These are phyloP conservation scores for Pleurotus pulmonarius DNA, from an alignment of 768 basidiomycete genomes.

Conservation along the genomic window DNA sequence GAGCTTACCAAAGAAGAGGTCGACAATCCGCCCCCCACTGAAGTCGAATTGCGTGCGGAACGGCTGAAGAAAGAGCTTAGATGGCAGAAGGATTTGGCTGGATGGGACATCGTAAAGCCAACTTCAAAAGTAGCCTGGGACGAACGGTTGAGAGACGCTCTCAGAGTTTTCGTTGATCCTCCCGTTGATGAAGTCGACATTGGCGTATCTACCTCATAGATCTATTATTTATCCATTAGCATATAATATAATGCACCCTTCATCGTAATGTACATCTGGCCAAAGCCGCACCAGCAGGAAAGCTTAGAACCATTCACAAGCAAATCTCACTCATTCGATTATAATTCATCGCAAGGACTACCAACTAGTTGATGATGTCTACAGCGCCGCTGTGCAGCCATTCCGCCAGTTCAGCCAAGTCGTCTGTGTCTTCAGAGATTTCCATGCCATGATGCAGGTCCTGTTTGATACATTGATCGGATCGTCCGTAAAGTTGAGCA, in stretches of 20 bases:
- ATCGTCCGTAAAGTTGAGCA: neutral
- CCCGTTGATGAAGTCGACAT: constrained; percentile 15
- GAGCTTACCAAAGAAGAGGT: constrained; percentile 86
- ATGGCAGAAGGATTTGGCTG: constrained; percentile 78
- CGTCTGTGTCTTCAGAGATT: constrained; percentile 25
- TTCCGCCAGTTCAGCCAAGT: constrained; percentile 62
- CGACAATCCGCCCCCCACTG: constrained; percentile 75
- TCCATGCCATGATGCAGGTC: neutral
- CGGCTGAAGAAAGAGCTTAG: constrained; percentile 83
- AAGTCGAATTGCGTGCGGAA: constrained; percentile 86
- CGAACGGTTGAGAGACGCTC: constrained; percentile 54
- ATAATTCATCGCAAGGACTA: too few species aligned
- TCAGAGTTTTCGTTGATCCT: constrained; percentile 59
- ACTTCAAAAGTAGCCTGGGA: constrained; percentile 72
- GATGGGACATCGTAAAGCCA: constrained; percentile 75
- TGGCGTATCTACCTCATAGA: constrained; percentile 5
- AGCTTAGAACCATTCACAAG: neutral
- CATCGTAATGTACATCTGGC: neutral
- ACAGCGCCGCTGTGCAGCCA: constrained; percentile 69
- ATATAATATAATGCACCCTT: neutral
- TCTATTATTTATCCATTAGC: constrained; percentile 1
- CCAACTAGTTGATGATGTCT: constrained; percentile 32
- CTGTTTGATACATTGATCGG: neutral
- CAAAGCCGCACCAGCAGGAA: neutral
- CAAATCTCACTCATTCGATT: too few species aligned